These are phyloP conservation scores for Crotalaria pallida DNA, from an alignment of 306 rosid species.

Conservation along the genomic window DNA sequence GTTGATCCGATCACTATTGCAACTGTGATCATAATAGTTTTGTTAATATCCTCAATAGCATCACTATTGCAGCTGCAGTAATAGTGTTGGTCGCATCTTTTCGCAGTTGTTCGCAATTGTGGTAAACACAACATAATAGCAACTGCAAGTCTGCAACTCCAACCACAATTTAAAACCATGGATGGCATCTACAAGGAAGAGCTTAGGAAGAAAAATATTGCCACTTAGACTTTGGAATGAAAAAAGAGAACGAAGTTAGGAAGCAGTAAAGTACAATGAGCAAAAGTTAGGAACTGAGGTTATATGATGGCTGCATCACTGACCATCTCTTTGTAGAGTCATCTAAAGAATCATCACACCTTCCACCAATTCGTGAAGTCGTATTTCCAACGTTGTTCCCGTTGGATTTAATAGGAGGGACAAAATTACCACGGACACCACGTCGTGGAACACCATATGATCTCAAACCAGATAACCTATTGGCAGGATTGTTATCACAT, in stretches of 20 bases:
- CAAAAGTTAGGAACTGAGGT: slow-evolving; percentile 1
- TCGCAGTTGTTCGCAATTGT: no score
- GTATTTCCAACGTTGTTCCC: slow-evolving; percentile 56
- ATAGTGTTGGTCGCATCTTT: no score
- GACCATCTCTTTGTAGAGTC: slow-evolving; percentile 92
- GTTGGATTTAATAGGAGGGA: slow-evolving; percentile 81
- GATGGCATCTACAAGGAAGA: neutral
- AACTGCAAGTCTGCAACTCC: no score
- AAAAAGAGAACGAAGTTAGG: neutral
- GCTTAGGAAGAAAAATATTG: neutral
- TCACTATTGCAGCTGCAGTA: no score
- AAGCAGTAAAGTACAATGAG: slow-evolving; percentile 6
- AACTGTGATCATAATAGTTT: no score
- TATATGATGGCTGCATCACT: slow-evolving; percentile 29
- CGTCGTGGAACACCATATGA: slow-evolving; percentile 81
- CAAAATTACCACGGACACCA: slow-evolving; percentile 76
- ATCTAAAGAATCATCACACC: slow-evolving; percentile 64
- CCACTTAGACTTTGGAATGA: neutral
- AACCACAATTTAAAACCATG: no score
- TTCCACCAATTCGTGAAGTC: slow-evolving; percentile 60
- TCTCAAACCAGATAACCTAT: slow-evolving; percentile 57
- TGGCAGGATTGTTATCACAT: slow-evolving; percentile 27
- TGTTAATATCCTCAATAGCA: no score
- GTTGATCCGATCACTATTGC: neutral
- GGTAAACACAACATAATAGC: no score